These are phyloP conservation scores for Sporothrix variecibatus DNA, from an alignment of 2,329 filamentous ascomycete genomes.

Conservation along the genomic window DNA sequence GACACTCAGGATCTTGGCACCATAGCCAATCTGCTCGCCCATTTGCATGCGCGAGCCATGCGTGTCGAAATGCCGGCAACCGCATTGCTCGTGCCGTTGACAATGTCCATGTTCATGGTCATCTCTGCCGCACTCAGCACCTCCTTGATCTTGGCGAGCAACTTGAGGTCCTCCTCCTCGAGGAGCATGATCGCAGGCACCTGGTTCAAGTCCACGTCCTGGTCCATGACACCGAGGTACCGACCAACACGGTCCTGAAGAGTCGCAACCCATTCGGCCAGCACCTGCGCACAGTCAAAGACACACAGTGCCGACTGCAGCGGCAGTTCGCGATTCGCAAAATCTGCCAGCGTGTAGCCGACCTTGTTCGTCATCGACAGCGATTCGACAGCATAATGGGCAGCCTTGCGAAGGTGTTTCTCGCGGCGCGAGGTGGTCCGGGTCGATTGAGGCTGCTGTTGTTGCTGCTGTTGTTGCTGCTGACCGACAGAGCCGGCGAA, in stretches of 20 bases:
- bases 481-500: conserved; percentile 32
- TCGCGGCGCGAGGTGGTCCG: conserved; percentile 71
- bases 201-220: conserved; percentile 76
- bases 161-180: conserved; percentile 86
- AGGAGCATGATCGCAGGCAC: conserved; percentile 87
- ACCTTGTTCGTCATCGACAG: conserved; percentile 85
- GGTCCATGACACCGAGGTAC: conserved; percentile 83
- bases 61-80: conserved; percentile 52
- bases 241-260: conserved; percentile 92
- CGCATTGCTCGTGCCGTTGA: conserved; percentile 44
- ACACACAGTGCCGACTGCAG: conserved; percentile 89
- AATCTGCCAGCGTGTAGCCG: conserved; percentile 81
- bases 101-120: conserved; percentile 67
- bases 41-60: conserved; percentile 49
- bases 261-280: conserved; percentile 91
- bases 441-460: conserved; percentile 32
- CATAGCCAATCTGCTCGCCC: conserved; percentile 71
- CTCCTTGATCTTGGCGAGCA: conserved; percentile 79
- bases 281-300: conserved; percentile 90
- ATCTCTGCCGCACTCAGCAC: conserved; percentile 75
- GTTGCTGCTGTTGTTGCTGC: conserved; percentile 19
- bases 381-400: conserved; percentile 90
- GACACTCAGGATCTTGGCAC: conserved; percentile 78
- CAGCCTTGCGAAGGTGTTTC: conserved; percentile 87
- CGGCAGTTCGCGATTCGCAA: conserved; percentile 80